Percentiles rank a stretch among this genome's conserved stretches.
phyloP scores from a whole-genome alignment of 805 yeast species.

The Ogataea populi-albae region DNA sequence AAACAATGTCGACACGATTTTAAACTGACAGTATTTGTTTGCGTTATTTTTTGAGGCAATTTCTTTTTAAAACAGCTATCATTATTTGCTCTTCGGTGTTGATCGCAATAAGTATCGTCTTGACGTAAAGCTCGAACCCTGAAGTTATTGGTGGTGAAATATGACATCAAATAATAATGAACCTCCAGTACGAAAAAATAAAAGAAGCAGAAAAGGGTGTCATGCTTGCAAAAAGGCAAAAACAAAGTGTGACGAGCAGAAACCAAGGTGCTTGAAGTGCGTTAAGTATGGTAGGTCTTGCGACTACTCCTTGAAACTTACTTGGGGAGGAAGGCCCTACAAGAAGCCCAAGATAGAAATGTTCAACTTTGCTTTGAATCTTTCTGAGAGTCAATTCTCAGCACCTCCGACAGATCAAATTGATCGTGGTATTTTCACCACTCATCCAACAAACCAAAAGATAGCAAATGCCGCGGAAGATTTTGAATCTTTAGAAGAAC shows the following conservation, averaged over 20 bases:
- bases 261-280: slow-evolving; percentile 63
- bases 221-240: slow-evolving; percentile 58
- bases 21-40: too few species aligned
- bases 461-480: slow-evolving; percentile 1
- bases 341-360: slow-evolving; percentile 40
- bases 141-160: too few species aligned
- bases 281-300: slow-evolving; percentile 43
- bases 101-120: too few species aligned
- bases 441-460: not conserved
- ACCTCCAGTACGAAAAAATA: too few species aligned
- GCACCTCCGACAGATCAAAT: too few species aligned
- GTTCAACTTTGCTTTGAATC: slow-evolving; percentile 25
- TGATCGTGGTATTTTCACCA: not conserved
- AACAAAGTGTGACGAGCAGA: slow-evolving; percentile 66
- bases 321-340: slow-evolving; percentile 76
- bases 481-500: slow-evolving; percentile 16
- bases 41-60: too few species aligned
- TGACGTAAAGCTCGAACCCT: too few species aligned
- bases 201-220: slow-evolving; percentile 58
- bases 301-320: slow-evolving; percentile 60
- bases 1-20: too few species aligned
- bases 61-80: too few species aligned
- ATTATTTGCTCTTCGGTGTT: too few species aligned
- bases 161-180: too few species aligned
- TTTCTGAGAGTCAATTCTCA: slow-evolving; percentile 20